Evolutionary conservation across 148 eudicot species (phyloP), one percentile per base, ranked within the genome.

Genomic region (Polygonum aviculare): DNA sequence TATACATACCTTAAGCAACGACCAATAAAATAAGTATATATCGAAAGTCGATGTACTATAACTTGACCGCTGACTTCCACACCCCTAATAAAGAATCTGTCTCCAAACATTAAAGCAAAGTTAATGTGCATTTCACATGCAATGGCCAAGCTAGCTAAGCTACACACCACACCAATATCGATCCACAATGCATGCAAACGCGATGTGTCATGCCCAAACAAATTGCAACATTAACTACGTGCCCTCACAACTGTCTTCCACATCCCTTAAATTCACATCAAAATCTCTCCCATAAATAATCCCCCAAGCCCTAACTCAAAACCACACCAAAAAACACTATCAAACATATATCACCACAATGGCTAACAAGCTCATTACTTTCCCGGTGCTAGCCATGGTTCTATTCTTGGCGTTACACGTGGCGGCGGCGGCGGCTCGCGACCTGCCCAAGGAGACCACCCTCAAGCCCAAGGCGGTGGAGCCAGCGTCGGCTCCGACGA

Each of bases 131-230:
- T 0, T 5, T 35, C 2, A 12, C 72, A 67, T 67, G 72, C 72
- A 67, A 67, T 67, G 72, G 72, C n/a, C 72, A 67, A 67, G 19
- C 72, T 67, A 67, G 41, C 72, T 67, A 67, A 26, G 31, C 31
- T 26, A 26, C 31, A 26, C 31, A 41, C 70, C 35, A 65, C 44
- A 35, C 44, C 41, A 0, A 35, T 44, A 6, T 67, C 44, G 2
- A 67, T 60, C 38, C 69, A 38, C 45, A 36, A 33, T 67, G 72
- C 72, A 67, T 67, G 72, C 72, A 67, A 67, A 38, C 7, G 1
- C 16, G 3, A 67, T 18, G 72, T 67, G 72, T 35, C 72, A 67
- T 38, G 1, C 72, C 38, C 0, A 67, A 1, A 0, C 72, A 67
- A 67, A 67, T 6, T 5, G 38, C 45, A 35, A 16, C 44, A 36